phyloP scores from a whole-genome alignment of 2,329 filamentous ascomycete species.

The Aspergillus aculeatinus region DNA sequence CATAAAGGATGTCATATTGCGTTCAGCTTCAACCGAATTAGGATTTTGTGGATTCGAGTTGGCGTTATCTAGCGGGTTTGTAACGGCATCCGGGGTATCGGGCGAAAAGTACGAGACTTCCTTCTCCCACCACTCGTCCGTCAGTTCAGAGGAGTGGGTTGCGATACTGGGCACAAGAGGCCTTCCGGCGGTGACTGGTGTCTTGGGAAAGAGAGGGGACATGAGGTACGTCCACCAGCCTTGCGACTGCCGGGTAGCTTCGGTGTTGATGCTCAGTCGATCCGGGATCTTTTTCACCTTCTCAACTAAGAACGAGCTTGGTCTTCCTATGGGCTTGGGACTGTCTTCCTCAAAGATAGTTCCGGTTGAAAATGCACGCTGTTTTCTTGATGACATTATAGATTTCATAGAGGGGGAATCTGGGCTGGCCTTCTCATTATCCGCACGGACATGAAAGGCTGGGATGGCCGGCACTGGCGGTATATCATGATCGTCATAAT shows the following conservation, averaged over 20 bases:
- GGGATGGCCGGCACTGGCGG: conserved; percentile 47
- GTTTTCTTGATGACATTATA: conserved; percentile 23
- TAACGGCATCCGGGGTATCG: conserved; percentile 25
- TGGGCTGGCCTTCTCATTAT: conserved; percentile 15
- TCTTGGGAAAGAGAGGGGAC: conserved; percentile 43
- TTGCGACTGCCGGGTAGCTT: conserved; percentile 43
- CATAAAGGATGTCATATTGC: conserved; percentile 20
- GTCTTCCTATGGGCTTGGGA: conserved; percentile 10
- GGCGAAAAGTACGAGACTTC: conserved; percentile 31
- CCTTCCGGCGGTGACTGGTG: conserved; percentile 20
- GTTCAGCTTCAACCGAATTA: neutral
- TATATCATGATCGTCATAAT: conserved; percentile 25
- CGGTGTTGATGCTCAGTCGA: conserved; percentile 37
- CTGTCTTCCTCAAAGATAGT: conserved; percentile 41
- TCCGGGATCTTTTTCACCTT: conserved; percentile 31
- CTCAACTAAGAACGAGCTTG: conserved; percentile 30
- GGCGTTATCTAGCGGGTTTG: conserved; percentile 20
- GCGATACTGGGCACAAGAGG: conserved; percentile 31
- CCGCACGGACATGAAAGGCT: conserved; percentile 24
- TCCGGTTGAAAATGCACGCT: conserved; percentile 33
- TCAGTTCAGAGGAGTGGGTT: conserved; percentile 17
- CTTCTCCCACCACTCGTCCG: conserved; percentile 31
- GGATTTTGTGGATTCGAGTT: conserved; percentile 10
- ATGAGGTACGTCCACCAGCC: conserved; percentile 53
- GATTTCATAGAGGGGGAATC: conserved; percentile 19